Percentiles rank a stretch among this genome's conserved stretches.
Evolutionary conservation across 2,329 filamentous ascomycete species (phyloP).

Genomic region (Tolypocladium paradoxum): DNA sequence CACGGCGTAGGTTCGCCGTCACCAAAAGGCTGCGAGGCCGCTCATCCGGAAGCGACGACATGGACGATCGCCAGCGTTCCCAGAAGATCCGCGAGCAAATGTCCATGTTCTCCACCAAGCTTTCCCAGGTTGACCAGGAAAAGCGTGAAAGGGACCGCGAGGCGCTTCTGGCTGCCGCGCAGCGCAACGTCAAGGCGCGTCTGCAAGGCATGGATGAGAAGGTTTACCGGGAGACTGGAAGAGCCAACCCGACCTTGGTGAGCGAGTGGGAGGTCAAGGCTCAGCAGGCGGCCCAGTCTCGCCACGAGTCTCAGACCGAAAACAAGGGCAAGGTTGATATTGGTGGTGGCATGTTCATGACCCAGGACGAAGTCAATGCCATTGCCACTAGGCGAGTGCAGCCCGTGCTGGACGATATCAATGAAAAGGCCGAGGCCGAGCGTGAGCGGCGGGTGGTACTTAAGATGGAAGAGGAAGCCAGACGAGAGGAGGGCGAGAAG

Average conservation of each 20-base stretch:
- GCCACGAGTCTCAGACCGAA: constrained; percentile 48
- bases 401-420: constrained; percentile 77
- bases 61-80: constrained; percentile 57
- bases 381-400: constrained; percentile 70
- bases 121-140: constrained; percentile 59
- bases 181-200: constrained; percentile 72
- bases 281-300: constrained; percentile 54
- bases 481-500: constrained; percentile 38
- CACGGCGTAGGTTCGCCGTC: constrained; percentile 35
- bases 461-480: constrained; percentile 47
- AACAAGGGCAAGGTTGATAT: constrained; percentile 52
- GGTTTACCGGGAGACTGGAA: constrained; percentile 66
- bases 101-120: constrained; percentile 59
- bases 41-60: constrained; percentile 53
- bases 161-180: constrained; percentile 64
- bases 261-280: constrained; percentile 75
- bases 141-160: constrained; percentile 69
- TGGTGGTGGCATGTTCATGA: constrained; percentile 71
- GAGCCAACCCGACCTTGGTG: constrained; percentile 55
- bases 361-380: constrained; percentile 65
- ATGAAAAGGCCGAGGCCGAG: constrained; percentile 63
- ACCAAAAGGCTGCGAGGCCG: constrained; percentile 49
- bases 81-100: constrained; percentile 68
- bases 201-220: constrained; percentile 75
- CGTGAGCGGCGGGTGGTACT: constrained; percentile 56